These are phyloP conservation scores for Quercus ilex DNA, from an alignment of 306 rosid species.

Conservation along the genomic window DNA sequence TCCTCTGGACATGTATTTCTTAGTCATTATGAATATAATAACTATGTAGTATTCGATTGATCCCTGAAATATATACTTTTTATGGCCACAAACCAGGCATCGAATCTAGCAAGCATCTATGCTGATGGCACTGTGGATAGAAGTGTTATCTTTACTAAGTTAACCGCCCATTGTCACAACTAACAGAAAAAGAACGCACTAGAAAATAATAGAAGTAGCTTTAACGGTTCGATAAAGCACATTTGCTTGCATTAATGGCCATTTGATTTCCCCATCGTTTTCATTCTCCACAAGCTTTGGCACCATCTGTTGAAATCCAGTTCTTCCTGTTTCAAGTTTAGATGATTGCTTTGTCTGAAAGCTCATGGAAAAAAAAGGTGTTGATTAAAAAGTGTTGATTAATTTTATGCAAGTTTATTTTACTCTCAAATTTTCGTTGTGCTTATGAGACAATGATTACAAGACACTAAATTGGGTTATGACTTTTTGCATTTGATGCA, in stretches of 20 bases:
- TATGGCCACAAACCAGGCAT: too few relatives aligned
- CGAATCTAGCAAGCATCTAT: too few relatives aligned
- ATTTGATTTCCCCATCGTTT: background rate
- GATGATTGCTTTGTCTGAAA: background rate
- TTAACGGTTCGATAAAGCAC: too few relatives aligned
- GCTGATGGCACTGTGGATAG: too few relatives aligned
- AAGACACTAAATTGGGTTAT: conserved; percentile 10
- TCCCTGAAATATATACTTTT: too few relatives aligned
- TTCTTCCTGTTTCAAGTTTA: conserved; percentile 1
- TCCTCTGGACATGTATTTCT: background rate
- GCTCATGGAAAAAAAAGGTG: background rate
- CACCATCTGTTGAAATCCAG: background rate
- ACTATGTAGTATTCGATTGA: background rate
- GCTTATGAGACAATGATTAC: background rate
- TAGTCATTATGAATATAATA: background rate
- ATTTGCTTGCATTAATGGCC: too few relatives aligned
- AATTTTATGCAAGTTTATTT: background rate
- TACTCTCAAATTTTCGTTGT: conserved; percentile 8
- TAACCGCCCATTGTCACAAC: too few relatives aligned
- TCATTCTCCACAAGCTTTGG: background rate
- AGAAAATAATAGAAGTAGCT: too few relatives aligned
- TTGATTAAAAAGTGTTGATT: background rate
- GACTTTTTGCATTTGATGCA: conserved; percentile 24
- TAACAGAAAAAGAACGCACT: too few relatives aligned
- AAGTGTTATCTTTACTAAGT: too few relatives aligned